phyloP scores from a whole-genome alignment of 1,284 basidiomycete species.

The Malassezia psittaci region DNA sequence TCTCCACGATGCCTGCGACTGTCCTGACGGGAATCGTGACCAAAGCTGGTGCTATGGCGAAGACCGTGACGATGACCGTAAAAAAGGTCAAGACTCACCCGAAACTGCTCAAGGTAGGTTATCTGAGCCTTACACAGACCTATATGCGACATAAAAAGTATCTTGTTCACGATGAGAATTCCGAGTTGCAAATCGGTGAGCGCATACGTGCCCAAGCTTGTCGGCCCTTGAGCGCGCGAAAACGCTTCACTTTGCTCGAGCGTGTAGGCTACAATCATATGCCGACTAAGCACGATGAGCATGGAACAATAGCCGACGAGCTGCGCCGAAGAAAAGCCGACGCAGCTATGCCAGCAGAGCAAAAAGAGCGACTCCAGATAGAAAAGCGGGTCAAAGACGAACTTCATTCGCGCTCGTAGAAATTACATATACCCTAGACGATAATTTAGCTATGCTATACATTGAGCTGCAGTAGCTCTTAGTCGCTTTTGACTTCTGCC shows the following conservation, averaged over 20 bases:
- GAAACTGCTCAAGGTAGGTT: slow-evolving; percentile 33
- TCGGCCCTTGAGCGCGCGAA: slow-evolving; percentile 38
- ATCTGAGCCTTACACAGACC: slow-evolving; percentile 16
- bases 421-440: neutral
- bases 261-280: slow-evolving; percentile 21
- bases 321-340: slow-evolving; percentile 22
- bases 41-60: slow-evolving; percentile 42
- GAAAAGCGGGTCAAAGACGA: slow-evolving; percentile 34
- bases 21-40: slow-evolving; percentile 29
- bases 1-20: slow-evolving; percentile 16
- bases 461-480: neutral
- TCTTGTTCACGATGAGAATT: slow-evolving; percentile 35
- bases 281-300: slow-evolving; percentile 1
- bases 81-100: slow-evolving; percentile 32
- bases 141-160: slow-evolving; percentile 41
- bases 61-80: slow-evolving; percentile 42
- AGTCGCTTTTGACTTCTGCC: neutral
- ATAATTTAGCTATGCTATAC: neutral
- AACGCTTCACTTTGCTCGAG: slow-evolving; percentile 31
- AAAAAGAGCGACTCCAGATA: slow-evolving; percentile 34
- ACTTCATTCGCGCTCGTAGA: slow-evolving; percentile 8
- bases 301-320: slow-evolving; percentile 17
- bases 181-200: slow-evolving; percentile 34
- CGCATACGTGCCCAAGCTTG: slow-evolving; percentile 35
- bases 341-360: slow-evolving; percentile 29